phyloP scores from a whole-genome alignment of 306 rosid species.

The Carpinus fangiana region DNA sequence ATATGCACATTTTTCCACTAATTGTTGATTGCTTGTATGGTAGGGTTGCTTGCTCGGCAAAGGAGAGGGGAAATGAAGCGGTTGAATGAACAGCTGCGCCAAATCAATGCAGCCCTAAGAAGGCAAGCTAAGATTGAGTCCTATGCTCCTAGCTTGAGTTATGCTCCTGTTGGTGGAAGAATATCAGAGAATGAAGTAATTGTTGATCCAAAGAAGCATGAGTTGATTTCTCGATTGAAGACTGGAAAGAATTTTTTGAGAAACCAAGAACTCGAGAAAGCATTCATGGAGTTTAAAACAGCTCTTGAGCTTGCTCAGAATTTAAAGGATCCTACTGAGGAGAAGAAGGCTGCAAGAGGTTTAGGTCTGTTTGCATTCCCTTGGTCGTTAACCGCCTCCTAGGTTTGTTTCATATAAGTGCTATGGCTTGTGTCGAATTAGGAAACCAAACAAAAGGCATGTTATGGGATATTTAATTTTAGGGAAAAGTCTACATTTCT shows the following conservation, averaged over 20 bases:
- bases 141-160: slow-evolving; percentile 90
- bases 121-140: slow-evolving; percentile 98
- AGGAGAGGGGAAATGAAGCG: slow-evolving; percentile 76
- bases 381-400: slow-evolving; percentile 2
- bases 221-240: slow-evolving; percentile 78
- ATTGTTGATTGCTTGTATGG: slow-evolving; percentile 16
- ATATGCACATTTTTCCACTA: slow-evolving; percentile 18
- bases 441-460: not conserved
- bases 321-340: slow-evolving; percentile 75
- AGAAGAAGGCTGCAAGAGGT: slow-evolving; percentile 97
- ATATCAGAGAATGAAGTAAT: slow-evolving; percentile 70
- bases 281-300: slow-evolving; percentile 62
- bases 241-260: slow-evolving; percentile 83
- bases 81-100: slow-evolving; percentile 87
- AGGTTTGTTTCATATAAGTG: not conserved
- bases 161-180: slow-evolving; percentile 80
- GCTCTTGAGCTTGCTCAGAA: slow-evolving; percentile 80
- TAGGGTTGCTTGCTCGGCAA: slow-evolving; percentile 95
- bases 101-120: slow-evolving; percentile 79
- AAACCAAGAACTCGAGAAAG: slow-evolving; percentile 79
- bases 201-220: slow-evolving; percentile 77
- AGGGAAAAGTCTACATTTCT: no score
- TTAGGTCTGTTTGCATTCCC: slow-evolving; percentile 59
- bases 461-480: not conserved
- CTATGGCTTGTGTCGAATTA: not conserved